Evolutionary conservation across 306 rosid genomes (phyloP), one percentile per base, ranked within the genome.

Genomic region (Dalbergia cultrata): DNA sequence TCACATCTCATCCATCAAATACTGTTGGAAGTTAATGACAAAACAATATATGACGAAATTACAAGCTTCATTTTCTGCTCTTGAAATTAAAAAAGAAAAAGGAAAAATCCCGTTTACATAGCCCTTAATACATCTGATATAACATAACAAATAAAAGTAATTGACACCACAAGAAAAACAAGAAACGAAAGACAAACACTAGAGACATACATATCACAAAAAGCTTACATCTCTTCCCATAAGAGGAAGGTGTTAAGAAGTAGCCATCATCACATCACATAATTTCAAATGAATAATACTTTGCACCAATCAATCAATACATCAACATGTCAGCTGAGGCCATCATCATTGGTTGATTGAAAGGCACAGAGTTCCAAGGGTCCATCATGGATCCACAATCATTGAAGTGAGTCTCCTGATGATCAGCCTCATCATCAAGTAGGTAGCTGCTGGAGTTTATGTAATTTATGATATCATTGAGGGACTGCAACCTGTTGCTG

Each of bases 401-500:
- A 64, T 64, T 59, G 75, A 78, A 77, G 9, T 21, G 86, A 7
- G 76, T 57, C 54, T 62, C 80, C 11, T 72, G 73, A 47, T 50
- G 17, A 50, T 50, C 18, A 49, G 72, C 8, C 13, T 70, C 76
- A 53, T 39, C 41, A 6, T 49, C 60, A 4, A 57, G 45, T 45
- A 41, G 13, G 71, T n/a, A 14, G 58, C 56, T 83, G 75, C 79
- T 86, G 66, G 95, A 88, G 80, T 89, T 84, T 0, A 91, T 89
- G 50, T 50, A 90, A 9, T 50, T 22, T 3, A 88, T 75, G 60
- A 93, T 93, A 19, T 91, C 95, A 19, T 89, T 86, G 1, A 95
- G 88, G 6, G 97, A 90, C 56, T 89, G 88, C 65, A 93, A 67
- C 67, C 99, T 83, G 59, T 90, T 76, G 63, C 62, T 87, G 52